Evolutionary conservation across 2,329 filamentous ascomycete species (phyloP), one percentile per base, ranked within the genome.

Genomic region (Xylaria sp.): DNA sequence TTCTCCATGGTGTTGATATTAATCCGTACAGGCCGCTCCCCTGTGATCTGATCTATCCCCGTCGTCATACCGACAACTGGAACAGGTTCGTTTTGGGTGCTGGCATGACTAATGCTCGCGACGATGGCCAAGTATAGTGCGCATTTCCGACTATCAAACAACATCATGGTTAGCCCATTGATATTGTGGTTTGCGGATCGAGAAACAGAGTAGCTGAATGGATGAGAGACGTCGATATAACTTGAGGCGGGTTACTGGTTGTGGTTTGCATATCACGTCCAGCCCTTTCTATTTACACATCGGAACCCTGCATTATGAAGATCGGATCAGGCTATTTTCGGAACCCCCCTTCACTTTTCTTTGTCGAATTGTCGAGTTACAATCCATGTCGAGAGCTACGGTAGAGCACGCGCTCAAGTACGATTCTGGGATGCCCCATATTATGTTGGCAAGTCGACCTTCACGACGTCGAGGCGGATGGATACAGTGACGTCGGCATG

Each of bases 1-100:
- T 57, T 44, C 39, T 76, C 73, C 7, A 84, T 66, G 4, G 75
- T 72, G 63, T 80, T 79, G 62, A 84, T 79, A 61, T 80, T 78
- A 59, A 72, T 70, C 55, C 81, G 76, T 48, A 71, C 59, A 5
- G 81, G 81, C 30, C 76, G 72, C 53, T 75, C 72, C 2, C 75
- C 75, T 11, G 76, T 76, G 18, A 54, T 54, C 23, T 64, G 52
- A 39, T 67, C 55, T 34, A 71, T 63, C 4, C 69, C 69, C 16
- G 69, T 71, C 11, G 60, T 65, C 57, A 68, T 57, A 11, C 69
- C 69, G 37, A 60, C 64, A 5, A 71, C 63, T 3, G 67, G 63
- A 8, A 71, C 59, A 8, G 55, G 57, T 5, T 61, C 51, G 16
- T 51, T 60, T 52, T 61, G 59, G 11, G 52, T 56, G 30, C 55